phyloP scores from a whole-genome alignment of 177 flowering plant genomes.

The Tripterygium wilfordii region DNA sequence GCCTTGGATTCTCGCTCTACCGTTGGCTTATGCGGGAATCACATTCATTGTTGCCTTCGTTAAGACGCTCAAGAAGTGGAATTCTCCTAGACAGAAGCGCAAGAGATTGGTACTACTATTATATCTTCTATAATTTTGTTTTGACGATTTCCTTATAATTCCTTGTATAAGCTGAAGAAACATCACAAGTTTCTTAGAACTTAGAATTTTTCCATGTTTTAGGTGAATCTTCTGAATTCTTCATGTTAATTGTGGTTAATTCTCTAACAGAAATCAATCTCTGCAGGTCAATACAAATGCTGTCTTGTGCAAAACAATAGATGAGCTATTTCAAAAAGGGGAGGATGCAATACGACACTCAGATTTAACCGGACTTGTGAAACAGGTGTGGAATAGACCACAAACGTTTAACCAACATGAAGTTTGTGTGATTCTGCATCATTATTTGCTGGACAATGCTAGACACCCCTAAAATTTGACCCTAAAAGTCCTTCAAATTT shows the following conservation, averaged over 20 bases:
- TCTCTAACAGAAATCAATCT: too few relatives aligned
- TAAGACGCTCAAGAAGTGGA: conserved; percentile 64
- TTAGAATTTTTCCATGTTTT: too few relatives aligned
- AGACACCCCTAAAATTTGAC: too few relatives aligned
- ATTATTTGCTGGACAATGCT: too few relatives aligned
- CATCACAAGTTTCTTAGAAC: too few relatives aligned
- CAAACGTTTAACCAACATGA: not conserved
- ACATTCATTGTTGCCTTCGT: conserved; percentile 73
- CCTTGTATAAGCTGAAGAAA: too few relatives aligned
- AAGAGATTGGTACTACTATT: conserved; percentile 49
- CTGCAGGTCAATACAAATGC: conserved; percentile 86
- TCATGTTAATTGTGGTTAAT: too few relatives aligned
- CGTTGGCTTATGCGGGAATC: conserved; percentile 64
- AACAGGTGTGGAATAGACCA: conserved; percentile 46
- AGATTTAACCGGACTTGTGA: conserved; percentile 44
- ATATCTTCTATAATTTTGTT: not conserved
- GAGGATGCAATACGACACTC: conserved; percentile 40
- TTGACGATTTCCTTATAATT: not conserved
- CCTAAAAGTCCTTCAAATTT: too few relatives aligned
- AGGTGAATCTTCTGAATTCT: too few relatives aligned
- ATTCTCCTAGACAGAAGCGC: conserved; percentile 64
- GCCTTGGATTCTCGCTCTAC: conserved; percentile 91
- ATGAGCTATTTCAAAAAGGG: conserved; percentile 66
- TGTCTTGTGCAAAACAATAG: conserved; percentile 62
- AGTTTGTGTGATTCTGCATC: not conserved